phyloP scores from a whole-genome alignment of 106 monocot genomes.

The Chionographis japonica region DNA sequence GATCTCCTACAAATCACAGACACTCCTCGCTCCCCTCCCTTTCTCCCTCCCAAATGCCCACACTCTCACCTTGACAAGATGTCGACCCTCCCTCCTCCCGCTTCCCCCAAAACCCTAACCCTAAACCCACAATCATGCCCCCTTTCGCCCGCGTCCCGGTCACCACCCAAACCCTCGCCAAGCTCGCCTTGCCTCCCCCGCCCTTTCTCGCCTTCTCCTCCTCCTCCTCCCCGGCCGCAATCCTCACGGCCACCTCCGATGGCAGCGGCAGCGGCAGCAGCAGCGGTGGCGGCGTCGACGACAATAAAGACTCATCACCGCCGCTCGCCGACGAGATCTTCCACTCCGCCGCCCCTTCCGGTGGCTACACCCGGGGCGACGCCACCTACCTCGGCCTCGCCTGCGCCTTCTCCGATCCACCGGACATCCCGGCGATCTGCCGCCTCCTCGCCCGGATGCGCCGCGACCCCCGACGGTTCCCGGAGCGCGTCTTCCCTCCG shows the following conservation, averaged over 20 bases:
- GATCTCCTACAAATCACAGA: too few relatives aligned
- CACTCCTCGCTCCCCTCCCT: too few relatives aligned
- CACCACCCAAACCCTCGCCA: background rate
- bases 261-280: too few relatives aligned
- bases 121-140: background rate
- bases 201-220: conserved; percentile 3
- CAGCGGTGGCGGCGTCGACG: too few relatives aligned
- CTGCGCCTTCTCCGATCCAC: conserved; percentile 17
- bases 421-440: conserved; percentile 33
- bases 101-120: too few relatives aligned
- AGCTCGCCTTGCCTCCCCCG: background rate
- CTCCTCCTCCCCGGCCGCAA: conserved; percentile 3
- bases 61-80: background rate
- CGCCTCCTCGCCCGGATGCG: conserved; percentile 40
- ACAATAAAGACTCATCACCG: conserved; percentile 1
- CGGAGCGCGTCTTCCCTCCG: conserved; percentile 46
- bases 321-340: conserved; percentile 29
- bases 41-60: background rate
- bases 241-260: background rate
- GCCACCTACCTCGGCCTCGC: conserved; percentile 59
- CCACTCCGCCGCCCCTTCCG: conserved; percentile 16
- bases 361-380: conserved; percentile 49
- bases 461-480: conserved; percentile 23
- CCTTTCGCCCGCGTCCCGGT: background rate
- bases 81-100: too few relatives aligned